Conservation (phyloP, 2,329 filamentous ascomycete species). For the Aspergillus tanneri region DNA sequence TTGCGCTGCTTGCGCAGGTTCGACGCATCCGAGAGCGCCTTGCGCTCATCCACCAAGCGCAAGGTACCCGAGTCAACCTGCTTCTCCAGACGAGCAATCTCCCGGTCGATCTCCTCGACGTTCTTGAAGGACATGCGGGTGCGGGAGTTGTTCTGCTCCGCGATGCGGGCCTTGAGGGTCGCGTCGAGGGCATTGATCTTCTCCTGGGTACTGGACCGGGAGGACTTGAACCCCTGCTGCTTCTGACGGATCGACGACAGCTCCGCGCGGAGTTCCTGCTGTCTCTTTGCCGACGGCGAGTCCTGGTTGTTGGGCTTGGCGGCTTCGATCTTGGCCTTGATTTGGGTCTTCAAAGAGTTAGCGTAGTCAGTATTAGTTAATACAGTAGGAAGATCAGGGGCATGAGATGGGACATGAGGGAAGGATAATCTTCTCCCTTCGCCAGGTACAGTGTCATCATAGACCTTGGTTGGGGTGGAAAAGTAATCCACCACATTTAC, state of each 20-base stretch:
- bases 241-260: conserved; percentile 80
- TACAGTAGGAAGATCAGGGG: conserved; percentile 1
- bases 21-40: conserved; percentile 79
- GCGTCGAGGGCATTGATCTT: conserved; percentile 91
- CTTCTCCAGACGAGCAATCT: conserved; percentile 77
- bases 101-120: conserved; percentile 79
- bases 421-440: too few relatives aligned
- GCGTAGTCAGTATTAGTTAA: conserved; percentile 16
- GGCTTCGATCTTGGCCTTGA: conserved; percentile 84
- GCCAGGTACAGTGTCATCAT: too few relatives aligned
- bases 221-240: conserved; percentile 83
- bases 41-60: conserved; percentile 97
- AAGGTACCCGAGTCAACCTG: conserved; percentile 86
- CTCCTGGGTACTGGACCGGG: conserved; percentile 74
- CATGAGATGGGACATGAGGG: not conserved
- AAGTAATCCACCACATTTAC: not conserved
- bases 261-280: conserved; percentile 79
- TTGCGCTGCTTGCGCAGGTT: conserved; percentile 85
- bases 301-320: conserved; percentile 80
- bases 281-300: conserved; percentile 75
- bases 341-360: conserved; percentile 67
- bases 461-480: too few relatives aligned
- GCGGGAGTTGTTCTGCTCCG: conserved; percentile 82
- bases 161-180: conserved; percentile 78
- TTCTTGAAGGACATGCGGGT: conserved; percentile 81